Base-by-base conservation (phyloP, 2,329 filamentous ascomycete species). In the Hypoxylon sp. region DNA sequence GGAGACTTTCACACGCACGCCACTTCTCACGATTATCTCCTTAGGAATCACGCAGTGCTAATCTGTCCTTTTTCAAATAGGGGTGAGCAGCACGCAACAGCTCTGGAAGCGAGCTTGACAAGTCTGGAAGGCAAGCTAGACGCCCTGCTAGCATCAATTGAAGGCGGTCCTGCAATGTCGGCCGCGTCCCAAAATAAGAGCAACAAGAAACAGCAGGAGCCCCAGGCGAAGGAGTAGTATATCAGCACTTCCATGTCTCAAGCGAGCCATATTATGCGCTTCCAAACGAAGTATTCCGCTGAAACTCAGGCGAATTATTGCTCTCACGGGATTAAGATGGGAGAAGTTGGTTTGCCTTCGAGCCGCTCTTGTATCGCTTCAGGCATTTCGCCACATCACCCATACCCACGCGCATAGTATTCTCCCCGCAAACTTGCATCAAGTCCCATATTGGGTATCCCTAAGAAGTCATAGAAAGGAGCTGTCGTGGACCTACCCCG, bases 111-210 rank as follows among this genome's bases (percentile, higher is more conserved):
- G 37, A 73, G 70, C 39, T 70, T 77, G 46, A 67, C 74, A 41
- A 72, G 56, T 39, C 67, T 77, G 11, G 74, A 77, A 60, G 70
- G 57, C 62, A 76, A 71, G 50, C 73, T 77, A 19, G 74, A 77
- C 55, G 74, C 71, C 15, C 58, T 77, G n/a, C 62, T 77, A 17
- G 74, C 72, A 39, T 71, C 72, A 13, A 63, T 76, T 34, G 75
- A 76, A 49, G 62, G 44, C 13, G 61, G 50, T 6, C 32, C 54
- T 44, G 56, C 43, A 15, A 24, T 50, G 7, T 13, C 24, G 26
- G 49, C 48, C 34, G 39, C 17, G 37, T 13, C 15, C 44, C 37
- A 51, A 37, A 50, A 59, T 28, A 39, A 41, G 17, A 22, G 34
- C 50, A 47, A 43, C n/a, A 15, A 39, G 7, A 37, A 48, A 41